Evolutionary conservation across 345 rosid genomes (phyloP), one percentile per base, ranked within the genome.

Genomic region (Eucalyptus melliodora): DNA sequence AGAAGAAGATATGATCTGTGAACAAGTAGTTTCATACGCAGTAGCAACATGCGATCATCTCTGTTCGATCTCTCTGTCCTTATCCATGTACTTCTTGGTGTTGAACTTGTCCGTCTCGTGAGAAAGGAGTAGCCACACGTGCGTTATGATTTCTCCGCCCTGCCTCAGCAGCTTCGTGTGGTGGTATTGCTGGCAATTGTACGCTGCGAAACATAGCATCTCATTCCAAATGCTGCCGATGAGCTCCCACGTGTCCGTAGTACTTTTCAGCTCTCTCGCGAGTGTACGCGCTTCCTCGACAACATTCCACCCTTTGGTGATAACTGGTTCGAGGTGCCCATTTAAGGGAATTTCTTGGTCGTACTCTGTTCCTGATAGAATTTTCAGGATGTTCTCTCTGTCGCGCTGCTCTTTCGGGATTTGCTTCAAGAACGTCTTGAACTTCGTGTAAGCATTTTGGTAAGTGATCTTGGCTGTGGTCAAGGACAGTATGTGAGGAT

Each of bases 111-210:
- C 37, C 8, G 87, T 85, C 87, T 85, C 47, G 87, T 85, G 87
- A 31, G 50, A 15, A 42, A 85, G 51, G 53, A 85, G 87, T 31
- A 85, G 49, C 87, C 87, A 85, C 49, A 45, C 53, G 34, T 85
- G 87, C 12, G 87, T 49, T 37, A 86, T 86, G 23, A 16, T 30
- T 11, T 49, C 87, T 86, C 87, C 59, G 11, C 87, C 87, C 21
- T 23, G 59, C 87, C 87, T 86, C 31, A 86, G 87, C 40, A 86
- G 31, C 55, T 49, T 53, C 11, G 55, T 23, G 40, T 49, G 87
- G 40, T 86, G 87, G 55, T 86, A 15, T 17, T 31, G 55, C 87
- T 86, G 87, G 55, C 87, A 86, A 53, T 49, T 86, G 23, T 86
- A 86, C 2, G 87, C 87, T 3, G 87, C 21, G 14, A 47, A 86